Base-by-base conservation (phyloP, 2,329 filamentous ascomycete genomes). In the Didymella pomorum region DNA sequence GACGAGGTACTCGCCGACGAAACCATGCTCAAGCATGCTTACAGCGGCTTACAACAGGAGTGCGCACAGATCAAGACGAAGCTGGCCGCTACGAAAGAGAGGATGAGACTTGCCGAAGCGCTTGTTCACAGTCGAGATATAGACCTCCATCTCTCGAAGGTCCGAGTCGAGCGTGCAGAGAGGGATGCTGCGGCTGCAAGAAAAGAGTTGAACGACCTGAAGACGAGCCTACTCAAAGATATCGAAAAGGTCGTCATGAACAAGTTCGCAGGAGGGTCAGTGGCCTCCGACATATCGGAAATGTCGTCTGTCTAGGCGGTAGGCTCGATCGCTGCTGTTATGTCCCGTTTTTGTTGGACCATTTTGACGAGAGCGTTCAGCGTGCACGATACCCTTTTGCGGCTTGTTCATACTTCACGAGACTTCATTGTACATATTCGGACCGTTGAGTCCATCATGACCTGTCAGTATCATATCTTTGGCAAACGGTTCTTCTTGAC, bases 1-100 rank as follows among this genome's bases (percentile, higher is more conserved):
- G 56, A 58, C 41, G 56, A 58, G 56, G 56, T 58, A 54, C 50
- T 58, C 54, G 56, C 57, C 33, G 57, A 60, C 33, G 52, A 56
- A 43, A 60, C 52, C 57, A 60, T 60, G 57, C 57, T 60, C n/a
- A 60, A 60, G 57, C 57, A 60, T 56, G 58, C 58, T 50, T 60
- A 60, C 58, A 56, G 58, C 52, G 58, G 58, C 49, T 49, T 60
- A 50, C 52, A 60, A 42, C 58, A 60, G 28, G 58, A 60, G 41
- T 56, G 52, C 21, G 58, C 52, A 49, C 58, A 60, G 45, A 52
- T 52, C 31, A 56, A 60, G 43, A 53, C 52, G 33, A 56, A 53
- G 5, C 31, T 56, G 41, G 58, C 52, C 44, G 58, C 61, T 59
- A 56, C 57, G 25, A 52, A 57, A 49, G 46, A 65, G 58, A 37